phyloP scores from a whole-genome alignment of 805 yeast genomes.

The Candida parachauliodes region DNA sequence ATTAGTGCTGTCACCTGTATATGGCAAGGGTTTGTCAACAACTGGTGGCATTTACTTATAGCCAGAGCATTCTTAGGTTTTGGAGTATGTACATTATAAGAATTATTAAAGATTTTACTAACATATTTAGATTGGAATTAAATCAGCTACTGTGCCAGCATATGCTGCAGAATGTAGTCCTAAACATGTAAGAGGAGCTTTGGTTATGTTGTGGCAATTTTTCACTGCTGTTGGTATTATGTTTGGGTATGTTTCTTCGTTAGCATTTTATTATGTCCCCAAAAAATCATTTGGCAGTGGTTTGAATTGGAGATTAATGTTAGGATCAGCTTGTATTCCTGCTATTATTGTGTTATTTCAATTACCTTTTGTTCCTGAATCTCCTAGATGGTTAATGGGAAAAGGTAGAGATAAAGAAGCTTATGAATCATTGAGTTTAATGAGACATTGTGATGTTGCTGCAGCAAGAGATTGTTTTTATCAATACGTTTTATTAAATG shows the following conservation, averaged over 20 bases:
- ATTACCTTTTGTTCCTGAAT: constrained; percentile 60
- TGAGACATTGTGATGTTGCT: constrained; percentile 45
- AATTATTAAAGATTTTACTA: not conserved
- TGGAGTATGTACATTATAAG: constrained; percentile 20
- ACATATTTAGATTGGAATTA: constrained; percentile 45
- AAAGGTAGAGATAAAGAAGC: constrained; percentile 49
- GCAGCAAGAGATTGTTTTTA: constrained; percentile 68
- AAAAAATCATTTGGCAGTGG: constrained; percentile 42
- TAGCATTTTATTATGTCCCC: constrained; percentile 57
- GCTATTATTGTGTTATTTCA: constrained; percentile 50
- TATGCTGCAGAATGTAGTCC: constrained; percentile 64
- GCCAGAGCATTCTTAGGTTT: constrained; percentile 44
- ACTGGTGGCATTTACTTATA: constrained; percentile 58
- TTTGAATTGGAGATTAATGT: constrained; percentile 61
- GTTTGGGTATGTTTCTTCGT: constrained; percentile 59
- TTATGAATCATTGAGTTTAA: constrained; percentile 41
- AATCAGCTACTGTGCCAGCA: constrained; percentile 66
- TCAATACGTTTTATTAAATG: constrained; percentile 54
- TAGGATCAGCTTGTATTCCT: constrained; percentile 56
- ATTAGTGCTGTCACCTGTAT: constrained; percentile 59
- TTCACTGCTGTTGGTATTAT: constrained; percentile 74
- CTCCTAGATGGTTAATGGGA: constrained; percentile 67
- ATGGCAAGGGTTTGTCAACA: constrained; percentile 65
- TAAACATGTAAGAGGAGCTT: constrained; percentile 55
- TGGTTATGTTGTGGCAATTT: constrained; percentile 71